Percentiles rank a stretch among this genome's conserved stretches.
Evolutionary conservation across 352 stramenopile genomes (phyloP).

Genomic region (Globisporangium acanthophoron): DNA sequence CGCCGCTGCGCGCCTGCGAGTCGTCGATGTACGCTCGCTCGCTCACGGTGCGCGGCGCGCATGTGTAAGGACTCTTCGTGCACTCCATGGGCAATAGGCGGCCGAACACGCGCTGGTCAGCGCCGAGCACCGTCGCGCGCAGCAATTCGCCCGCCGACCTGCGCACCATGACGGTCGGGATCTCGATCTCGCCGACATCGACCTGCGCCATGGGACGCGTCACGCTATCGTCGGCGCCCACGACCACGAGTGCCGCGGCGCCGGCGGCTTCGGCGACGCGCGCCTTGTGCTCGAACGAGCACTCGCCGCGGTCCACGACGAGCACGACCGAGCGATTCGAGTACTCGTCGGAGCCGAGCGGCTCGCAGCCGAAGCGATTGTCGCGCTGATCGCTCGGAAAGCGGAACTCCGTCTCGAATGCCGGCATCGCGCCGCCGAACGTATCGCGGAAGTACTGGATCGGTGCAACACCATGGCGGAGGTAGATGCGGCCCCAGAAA

Average conservation of each 20-base stretch:
- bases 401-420: slow-evolving; percentile 37
- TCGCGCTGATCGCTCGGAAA: slow-evolving; percentile 19
- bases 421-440: slow-evolving; percentile 39
- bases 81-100: slow-evolving; percentile 54
- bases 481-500: slow-evolving; percentile 58
- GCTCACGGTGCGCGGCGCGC: slow-evolving; percentile 17
- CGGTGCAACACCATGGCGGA: slow-evolving; percentile 48
- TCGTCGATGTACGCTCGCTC: slow-evolving; percentile 38
- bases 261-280: slow-evolving; percentile 40
- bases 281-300: slow-evolving; percentile 61
- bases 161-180: slow-evolving; percentile 60
- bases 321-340: slow-evolving; percentile 35
- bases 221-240: slow-evolving; percentile 41
- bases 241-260: slow-evolving; percentile 39
- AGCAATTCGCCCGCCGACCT: slow-evolving; percentile 43
- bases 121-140: slow-evolving; percentile 15
- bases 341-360: slow-evolving; percentile 24
- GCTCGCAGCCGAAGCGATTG: slow-evolving; percentile 38
- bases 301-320: slow-evolving; percentile 54
- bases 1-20: slow-evolving; percentile 24
- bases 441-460: slow-evolving; percentile 74
- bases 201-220: slow-evolving; percentile 31
- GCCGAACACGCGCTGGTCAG: slow-evolving; percentile 28
- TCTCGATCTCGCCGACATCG: slow-evolving; percentile 41
- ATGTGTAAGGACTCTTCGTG: slow-evolving; percentile 39